Percentiles rank a stretch among this genome's conserved stretches.
Evolutionary conservation across 2,329 filamentous ascomycete genomes (phyloP).

Genomic region (Epichloe glyceriae): DNA sequence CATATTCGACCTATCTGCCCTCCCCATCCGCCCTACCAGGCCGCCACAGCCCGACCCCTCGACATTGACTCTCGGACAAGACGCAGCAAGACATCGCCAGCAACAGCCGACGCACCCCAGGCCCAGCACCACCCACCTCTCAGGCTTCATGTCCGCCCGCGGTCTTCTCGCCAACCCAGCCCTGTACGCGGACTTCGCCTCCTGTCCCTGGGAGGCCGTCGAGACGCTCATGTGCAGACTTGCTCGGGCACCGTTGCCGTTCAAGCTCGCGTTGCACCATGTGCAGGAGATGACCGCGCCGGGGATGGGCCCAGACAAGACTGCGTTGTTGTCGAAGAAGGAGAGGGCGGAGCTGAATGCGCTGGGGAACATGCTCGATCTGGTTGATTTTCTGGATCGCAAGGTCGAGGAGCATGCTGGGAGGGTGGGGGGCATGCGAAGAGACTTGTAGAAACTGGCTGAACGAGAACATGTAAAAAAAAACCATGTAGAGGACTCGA

Average conservation of each 20-base stretch:
- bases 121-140: constrained; percentile 34
- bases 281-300: constrained; percentile 52
- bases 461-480: not conserved
- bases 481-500: too few relatives aligned
- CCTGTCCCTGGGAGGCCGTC: constrained; percentile 50
- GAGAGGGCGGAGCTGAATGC: constrained; percentile 39
- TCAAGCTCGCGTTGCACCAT: constrained; percentile 53
- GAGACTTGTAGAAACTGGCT: constrained; percentile 17
- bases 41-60: constrained; percentile 19
- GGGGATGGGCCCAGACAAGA: constrained; percentile 40
- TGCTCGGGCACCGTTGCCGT: constrained; percentile 44
- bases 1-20: constrained; percentile 42
- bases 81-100: not conserved
- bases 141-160: constrained; percentile 58
- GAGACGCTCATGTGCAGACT: constrained; percentile 48
- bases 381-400: constrained; percentile 48
- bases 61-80: constrained; percentile 16
- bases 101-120: constrained; percentile 3
- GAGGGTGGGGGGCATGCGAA: constrained; percentile 17
- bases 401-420: constrained; percentile 26
- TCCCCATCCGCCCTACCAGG: constrained; percentile 27
- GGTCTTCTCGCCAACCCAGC: constrained; percentile 56
- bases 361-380: constrained; percentile 39
- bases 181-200: constrained; percentile 43
- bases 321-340: constrained; percentile 39